phyloP scores from a whole-genome alignment of 1,284 basidiomycete genomes.

The Pyrrhoderma lamaoense region DNA sequence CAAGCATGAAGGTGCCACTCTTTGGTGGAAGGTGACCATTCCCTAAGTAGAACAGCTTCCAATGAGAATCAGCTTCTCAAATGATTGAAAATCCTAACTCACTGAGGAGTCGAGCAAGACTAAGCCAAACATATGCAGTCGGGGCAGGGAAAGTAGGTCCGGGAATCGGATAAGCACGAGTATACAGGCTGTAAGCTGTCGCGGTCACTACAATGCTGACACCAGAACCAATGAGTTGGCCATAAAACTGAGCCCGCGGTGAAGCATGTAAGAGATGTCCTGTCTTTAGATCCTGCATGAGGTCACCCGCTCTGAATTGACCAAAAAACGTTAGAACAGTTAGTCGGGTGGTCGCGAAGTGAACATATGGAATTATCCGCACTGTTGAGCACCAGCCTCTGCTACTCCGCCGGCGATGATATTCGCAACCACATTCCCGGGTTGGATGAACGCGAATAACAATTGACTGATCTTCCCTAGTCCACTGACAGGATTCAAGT shows the following conservation, averaged over 20 bases:
- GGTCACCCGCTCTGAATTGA: conserved; percentile 78
- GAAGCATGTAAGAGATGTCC: conserved; percentile 85
- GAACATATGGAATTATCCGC: conserved; percentile 9
- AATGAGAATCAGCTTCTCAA: background rate
- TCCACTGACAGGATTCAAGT: conserved; percentile 89
- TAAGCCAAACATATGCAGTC: conserved; percentile 88
- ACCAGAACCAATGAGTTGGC: conserved; percentile 82
- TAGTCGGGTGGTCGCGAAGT: conserved; percentile 1
- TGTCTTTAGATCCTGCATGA: conserved; percentile 98
- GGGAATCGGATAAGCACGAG: conserved; percentile 77
- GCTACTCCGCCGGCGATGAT: conserved; percentile 95
- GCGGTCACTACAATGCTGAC: conserved; percentile 86
- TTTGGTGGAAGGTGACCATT: conserved; percentile 78
- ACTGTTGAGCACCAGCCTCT: conserved; percentile 94
- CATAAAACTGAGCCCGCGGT: conserved; percentile 81
- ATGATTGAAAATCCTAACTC: conserved; percentile 26
- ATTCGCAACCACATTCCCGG: conserved; percentile 91
- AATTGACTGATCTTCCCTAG: conserved; percentile 94
- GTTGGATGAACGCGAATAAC: conserved; percentile 90
- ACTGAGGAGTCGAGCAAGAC: conserved; percentile 85
- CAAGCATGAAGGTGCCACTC: conserved; percentile 74
- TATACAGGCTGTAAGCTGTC: conserved; percentile 84
- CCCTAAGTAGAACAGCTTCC: conserved; percentile 35
- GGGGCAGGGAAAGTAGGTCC: conserved; percentile 92
- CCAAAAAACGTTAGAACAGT: background rate